Conservation (phyloP, 768 basidiomycete species). For the Auriscalpium microsporum region DNA sequence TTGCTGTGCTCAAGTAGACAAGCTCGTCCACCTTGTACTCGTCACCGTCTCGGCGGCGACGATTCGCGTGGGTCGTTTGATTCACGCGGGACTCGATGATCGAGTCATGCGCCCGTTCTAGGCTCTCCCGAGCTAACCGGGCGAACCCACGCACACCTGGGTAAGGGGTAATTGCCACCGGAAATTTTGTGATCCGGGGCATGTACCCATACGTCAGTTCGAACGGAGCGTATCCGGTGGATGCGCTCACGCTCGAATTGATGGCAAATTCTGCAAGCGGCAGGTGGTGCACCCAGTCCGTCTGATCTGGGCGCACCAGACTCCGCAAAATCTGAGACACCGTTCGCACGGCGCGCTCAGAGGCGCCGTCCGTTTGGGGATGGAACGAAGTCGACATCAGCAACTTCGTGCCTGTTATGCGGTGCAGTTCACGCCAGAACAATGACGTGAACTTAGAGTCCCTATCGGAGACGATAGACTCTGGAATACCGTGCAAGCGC, state of each 20-base stretch:
- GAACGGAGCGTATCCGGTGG: neutral
- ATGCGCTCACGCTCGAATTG: neutral
- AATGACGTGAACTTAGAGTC: neutral
- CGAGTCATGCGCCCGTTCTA: neutral
- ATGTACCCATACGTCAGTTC: neutral
- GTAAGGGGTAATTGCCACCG: neutral
- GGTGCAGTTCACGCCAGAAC: neutral
- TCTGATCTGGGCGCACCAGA: neutral
- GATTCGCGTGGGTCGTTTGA: neutral
- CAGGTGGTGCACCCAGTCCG: neutral
- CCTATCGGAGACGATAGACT: neutral
- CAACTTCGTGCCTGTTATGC: neutral
- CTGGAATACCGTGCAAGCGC: neutral
- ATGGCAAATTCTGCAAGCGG: neutral
- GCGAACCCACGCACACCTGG: neutral
- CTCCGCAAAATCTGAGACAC: neutral
- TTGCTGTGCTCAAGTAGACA: neutral
- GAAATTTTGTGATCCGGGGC: neutral
- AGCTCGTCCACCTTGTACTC: neutral
- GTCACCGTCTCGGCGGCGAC: neutral
- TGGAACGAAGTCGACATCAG: neutral
- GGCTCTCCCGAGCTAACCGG: neutral
- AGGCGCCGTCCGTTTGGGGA: neutral
- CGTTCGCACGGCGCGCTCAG: neutral
- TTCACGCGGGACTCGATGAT: neutral